These are phyloP conservation scores for Curvularia sp. DNA, from an alignment of 2,329 filamentous ascomycete genomes.

Conservation along the genomic window DNA sequence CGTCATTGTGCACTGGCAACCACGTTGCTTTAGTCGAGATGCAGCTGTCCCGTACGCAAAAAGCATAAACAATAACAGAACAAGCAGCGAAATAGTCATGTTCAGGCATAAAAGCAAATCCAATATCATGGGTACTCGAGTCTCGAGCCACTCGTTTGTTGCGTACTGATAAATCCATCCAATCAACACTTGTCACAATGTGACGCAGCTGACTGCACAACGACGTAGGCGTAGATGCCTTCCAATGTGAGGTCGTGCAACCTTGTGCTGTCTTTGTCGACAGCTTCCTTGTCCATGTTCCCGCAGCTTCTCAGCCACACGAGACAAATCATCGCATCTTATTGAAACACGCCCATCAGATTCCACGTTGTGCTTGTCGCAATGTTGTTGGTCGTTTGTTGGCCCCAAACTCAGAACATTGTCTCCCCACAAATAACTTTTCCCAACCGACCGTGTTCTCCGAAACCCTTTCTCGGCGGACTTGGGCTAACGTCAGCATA, in stretches of 20 bases:
- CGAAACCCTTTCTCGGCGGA: background rate
- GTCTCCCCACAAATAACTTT: constrained; percentile 3
- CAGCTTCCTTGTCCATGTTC: background rate
- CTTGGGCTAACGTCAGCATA: constrained; percentile 7
- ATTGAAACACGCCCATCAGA: background rate
- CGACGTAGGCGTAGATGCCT: constrained; percentile 13
- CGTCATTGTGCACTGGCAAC: constrained; percentile 11
- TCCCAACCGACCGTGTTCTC: background rate
- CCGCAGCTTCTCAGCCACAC: constrained; percentile 8
- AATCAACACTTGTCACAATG: constrained; percentile 16
- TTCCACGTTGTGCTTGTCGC: background rate
- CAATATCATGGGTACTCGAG: constrained; percentile 17
- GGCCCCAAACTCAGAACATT: constrained; percentile 2
- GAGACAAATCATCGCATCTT: background rate
- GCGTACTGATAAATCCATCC: constrained; percentile 19
- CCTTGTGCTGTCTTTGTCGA: constrained; percentile 12
- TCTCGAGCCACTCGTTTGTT: constrained; percentile 27
- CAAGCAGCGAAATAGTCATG: background rate
- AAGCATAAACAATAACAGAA: constrained; percentile 8
- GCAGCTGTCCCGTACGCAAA: constrained; percentile 4
- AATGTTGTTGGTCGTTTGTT: background rate
- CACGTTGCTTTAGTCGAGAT: constrained; percentile 11
- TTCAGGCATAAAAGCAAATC: constrained; percentile 26
- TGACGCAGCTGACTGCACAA: constrained; percentile 18
- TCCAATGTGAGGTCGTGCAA: constrained; percentile 6